These are phyloP conservation scores for Talaromyces sp. DNA, from an alignment of 2,329 filamentous ascomycete species.

Conservation along the genomic window DNA sequence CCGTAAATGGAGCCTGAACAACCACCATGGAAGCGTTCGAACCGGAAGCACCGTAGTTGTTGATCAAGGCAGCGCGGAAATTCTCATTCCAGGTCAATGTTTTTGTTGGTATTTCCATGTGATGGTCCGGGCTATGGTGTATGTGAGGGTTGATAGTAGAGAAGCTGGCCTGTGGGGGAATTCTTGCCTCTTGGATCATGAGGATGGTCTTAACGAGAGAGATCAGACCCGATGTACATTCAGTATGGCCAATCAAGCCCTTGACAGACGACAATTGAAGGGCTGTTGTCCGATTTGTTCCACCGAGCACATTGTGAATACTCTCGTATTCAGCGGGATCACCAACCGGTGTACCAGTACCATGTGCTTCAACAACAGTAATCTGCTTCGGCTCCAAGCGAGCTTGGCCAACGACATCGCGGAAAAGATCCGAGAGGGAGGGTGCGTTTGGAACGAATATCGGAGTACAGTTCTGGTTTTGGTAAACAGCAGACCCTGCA, in stretches of 20 bases:
- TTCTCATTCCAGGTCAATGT: constrained; percentile 16
- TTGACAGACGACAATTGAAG: constrained; percentile 27
- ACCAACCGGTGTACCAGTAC: constrained; percentile 32
- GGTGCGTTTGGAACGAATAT: constrained; percentile 32
- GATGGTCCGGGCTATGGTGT: constrained; percentile 17
- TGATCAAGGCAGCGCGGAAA: constrained; percentile 26
- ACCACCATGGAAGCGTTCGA: constrained; percentile 32
- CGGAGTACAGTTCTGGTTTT: constrained; percentile 30
- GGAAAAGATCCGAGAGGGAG: constrained; percentile 41
- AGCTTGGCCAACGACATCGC: constrained; percentile 32
- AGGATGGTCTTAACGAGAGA: constrained; percentile 32
- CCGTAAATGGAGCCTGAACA: constrained; percentile 26
- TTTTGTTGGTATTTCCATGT: constrained; percentile 22
- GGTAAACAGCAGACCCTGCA: constrained; percentile 31
- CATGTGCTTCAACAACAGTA: constrained; percentile 36
- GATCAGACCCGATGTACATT: constrained; percentile 30
- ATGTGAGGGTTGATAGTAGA: constrained; percentile 27
- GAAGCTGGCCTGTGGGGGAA: constrained; percentile 32
- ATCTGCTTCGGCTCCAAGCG: constrained; percentile 36
- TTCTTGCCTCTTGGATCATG: constrained; percentile 37
- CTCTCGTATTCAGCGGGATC: constrained; percentile 25
- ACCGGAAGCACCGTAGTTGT: constrained; percentile 35
- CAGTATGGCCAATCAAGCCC: constrained; percentile 36
- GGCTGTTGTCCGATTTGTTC: constrained; percentile 13
- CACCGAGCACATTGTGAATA: constrained; percentile 16